Base-by-base conservation (phyloP, 148 eudicot species). In the Dysphania ambrosioides region DNA sequence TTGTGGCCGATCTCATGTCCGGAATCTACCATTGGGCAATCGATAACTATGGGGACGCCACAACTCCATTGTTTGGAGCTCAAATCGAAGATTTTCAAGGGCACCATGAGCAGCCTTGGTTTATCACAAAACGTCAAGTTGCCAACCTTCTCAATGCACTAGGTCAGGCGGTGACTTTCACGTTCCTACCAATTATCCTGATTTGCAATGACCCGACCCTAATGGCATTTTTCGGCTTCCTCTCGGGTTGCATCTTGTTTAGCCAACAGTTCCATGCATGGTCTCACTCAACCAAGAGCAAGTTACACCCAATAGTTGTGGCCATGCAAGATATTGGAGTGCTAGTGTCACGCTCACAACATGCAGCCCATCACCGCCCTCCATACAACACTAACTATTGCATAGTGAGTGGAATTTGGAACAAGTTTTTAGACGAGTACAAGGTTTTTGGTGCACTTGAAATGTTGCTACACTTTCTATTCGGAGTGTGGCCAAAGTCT, bases 21-120 rank as follows among this genome's bases (percentile, higher is more conserved):
- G 98, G 97, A 24, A 75, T 91, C 31, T 93, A 89, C 82, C 98
- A 93, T 55, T 93, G 98, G 97, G 94, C 83, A 12, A 88, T 93
- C 4, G 98, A 93, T 73, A 91, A 91, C 68, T 91, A 91, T 21
- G 97, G 98, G 0, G 72, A 71, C 13, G 76, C 82, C 7, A 18
- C 83, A 29, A 89, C 91, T 34, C 98, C 97, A 11, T 29, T 91
- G 21, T 82, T 93, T 15, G 98, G 98, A 0, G 31, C 82, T 35
- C 97, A 89, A 72, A 91, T 93, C 5, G 91, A 86, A 0, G 90
- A 86, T 18, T 93, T 93, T 51, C 93, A 88, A 77, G 90, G 89
- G 2, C 98, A 93, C 83, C 98, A 93, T 35, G 85, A 84, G 75
- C 85, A 82, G 86, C 98, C 97, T 12, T 93, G 89, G 93, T 82